Percentiles rank a stretch among this genome's conserved stretches.
phyloP scores from a whole-genome alignment of 768 basidiomycete species.

The Pleurotus platypus region DNA sequence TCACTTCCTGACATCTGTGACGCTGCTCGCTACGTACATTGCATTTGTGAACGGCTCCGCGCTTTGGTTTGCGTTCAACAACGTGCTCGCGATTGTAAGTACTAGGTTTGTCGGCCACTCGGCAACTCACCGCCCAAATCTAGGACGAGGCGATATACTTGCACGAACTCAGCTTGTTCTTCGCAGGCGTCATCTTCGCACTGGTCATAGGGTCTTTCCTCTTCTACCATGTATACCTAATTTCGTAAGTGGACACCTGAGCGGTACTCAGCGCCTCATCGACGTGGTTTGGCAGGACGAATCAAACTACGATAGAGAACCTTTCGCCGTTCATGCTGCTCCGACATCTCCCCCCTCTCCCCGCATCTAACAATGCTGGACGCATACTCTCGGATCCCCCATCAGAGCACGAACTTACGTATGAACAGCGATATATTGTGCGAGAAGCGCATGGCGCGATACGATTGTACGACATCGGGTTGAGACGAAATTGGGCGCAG shows the following conservation, averaged over 20 bases:
- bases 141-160: conserved; percentile 66
- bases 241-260: conserved; percentile 44
- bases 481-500: conserved; percentile 66
- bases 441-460: conserved; percentile 59
- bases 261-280: too few species aligned
- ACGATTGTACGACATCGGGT: conserved; percentile 71
- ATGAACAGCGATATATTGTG: conserved; percentile 60
- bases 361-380: conserved; percentile 26
- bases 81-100: conserved; percentile 62
- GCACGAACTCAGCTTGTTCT: conserved; percentile 66
- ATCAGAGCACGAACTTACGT: conserved; percentile 67
- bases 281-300: conserved; percentile 45
- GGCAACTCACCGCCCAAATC: conserved; percentile 1
- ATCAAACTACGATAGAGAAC: conserved; percentile 82
- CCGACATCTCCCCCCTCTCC: conserved; percentile 64
- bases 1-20: conserved; percentile 67
- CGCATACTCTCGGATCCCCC: conserved; percentile 64
- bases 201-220: conserved; percentile 75
- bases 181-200: conserved; percentile 54
- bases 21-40: conserved; percentile 60
- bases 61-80: conserved; percentile 62
- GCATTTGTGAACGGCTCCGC: conserved; percentile 48
- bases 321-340: conserved; percentile 74
- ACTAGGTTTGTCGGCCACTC: neutral
- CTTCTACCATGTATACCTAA: conserved; percentile 72